Conservation (phyloP, 257 asterid genomes). For the Jacaranda mimosifolia region DNA sequence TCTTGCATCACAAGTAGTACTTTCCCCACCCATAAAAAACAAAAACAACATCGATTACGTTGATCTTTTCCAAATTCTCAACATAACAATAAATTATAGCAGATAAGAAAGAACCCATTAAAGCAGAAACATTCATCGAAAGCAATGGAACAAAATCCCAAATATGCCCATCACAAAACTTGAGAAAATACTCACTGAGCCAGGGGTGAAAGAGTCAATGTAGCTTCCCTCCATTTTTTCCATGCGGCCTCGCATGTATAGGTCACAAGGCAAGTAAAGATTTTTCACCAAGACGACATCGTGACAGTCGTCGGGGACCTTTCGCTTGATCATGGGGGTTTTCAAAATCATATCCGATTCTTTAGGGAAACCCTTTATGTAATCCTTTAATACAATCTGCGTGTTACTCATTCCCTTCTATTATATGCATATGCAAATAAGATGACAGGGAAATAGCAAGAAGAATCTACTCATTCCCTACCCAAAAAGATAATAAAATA, state of each 20-base stretch:
- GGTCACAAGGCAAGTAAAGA: constrained; percentile 56
- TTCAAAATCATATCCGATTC: constrained; percentile 17
- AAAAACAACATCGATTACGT: too few species aligned
- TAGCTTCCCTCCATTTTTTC: constrained; percentile 40
- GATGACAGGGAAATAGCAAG: too few species aligned
- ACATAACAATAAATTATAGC: neutral
- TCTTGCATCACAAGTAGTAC: too few species aligned
- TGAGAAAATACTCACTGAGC: constrained; percentile 28
- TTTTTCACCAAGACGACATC: constrained; percentile 58
- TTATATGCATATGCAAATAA: too few species aligned
- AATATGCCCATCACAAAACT: neutral
- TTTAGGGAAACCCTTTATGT: constrained; percentile 36
- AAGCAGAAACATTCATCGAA: neutral
- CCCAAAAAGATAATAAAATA: too few species aligned
- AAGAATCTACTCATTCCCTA: too few species aligned
- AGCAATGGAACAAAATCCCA: neutral
- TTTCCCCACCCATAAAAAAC: too few species aligned
- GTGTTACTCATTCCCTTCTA: neutral
- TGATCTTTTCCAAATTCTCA: too few species aligned
- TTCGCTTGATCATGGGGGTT: constrained; percentile 29
- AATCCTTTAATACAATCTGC: neutral
- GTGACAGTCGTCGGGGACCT: constrained; percentile 42
- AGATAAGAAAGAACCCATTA: neutral
- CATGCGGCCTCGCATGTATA: constrained; percentile 53
- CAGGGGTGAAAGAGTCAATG: constrained; percentile 46